Evolutionary conservation across 2,329 filamentous ascomycete genomes (phyloP).

Genomic region (Penicillium expansum): DNA sequence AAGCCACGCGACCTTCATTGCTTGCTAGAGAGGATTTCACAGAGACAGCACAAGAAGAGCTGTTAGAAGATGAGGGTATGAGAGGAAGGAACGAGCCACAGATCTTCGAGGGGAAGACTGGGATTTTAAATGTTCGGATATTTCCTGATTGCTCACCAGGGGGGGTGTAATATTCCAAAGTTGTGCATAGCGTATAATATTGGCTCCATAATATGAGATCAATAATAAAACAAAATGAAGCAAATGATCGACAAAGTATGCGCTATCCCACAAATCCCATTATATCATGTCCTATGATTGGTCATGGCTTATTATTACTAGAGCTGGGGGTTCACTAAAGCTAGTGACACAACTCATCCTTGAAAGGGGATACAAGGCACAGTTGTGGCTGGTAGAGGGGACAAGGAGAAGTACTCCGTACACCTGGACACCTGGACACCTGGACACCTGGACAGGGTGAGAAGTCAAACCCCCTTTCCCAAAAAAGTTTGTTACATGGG

Average conservation of each 20-base stretch:
- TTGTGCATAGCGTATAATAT: not conserved
- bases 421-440: too few species aligned
- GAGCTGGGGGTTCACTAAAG: not conserved
- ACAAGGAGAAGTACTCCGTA: not conserved
- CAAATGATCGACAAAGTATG: conserved; percentile 8
- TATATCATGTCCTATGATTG: not conserved
- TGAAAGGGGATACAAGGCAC: not conserved
- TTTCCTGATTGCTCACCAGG: not conserved
- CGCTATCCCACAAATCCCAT: not conserved
- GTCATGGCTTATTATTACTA: not conserved
- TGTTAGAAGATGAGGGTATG: not conserved
- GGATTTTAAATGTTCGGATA: not conserved
- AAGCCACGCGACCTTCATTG: conserved; percentile 39
- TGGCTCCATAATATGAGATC: not conserved
- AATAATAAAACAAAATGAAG: not conserved
- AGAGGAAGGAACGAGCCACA: not conserved
- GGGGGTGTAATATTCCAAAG: conserved; percentile 6
- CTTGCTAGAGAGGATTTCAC: not conserved
- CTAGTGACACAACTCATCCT: not conserved
- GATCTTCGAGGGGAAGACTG: not conserved
- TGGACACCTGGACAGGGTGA: too few species aligned
- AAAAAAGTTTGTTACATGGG: too few species aligned
- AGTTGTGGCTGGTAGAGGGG: conserved; percentile 3
- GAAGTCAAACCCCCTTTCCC: not conserved
- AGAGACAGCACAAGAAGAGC: not conserved